A percentile compares a stretch with the other conserved stretches of the same genome.
Conservation (phyloP, 352 stramenopile species). For the Globisporangium sylvaticum region DNA sequence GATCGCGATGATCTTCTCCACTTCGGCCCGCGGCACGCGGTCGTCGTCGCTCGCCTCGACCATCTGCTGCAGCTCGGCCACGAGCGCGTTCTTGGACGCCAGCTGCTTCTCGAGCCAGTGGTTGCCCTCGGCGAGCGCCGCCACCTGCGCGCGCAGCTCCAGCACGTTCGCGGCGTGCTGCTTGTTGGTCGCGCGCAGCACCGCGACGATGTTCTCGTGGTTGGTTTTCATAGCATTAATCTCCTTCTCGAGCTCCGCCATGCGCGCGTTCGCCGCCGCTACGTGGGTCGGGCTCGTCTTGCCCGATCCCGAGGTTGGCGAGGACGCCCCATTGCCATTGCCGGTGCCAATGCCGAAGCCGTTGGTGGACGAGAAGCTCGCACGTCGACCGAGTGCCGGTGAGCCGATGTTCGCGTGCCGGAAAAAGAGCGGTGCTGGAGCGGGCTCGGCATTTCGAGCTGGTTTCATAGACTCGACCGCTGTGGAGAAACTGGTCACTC, state of each 20-base stretch:
- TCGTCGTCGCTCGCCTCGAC: slow-evolving; percentile 25
- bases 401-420: slow-evolving; percentile 32
- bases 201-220: slow-evolving; percentile 66
- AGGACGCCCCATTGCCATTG: neutral
- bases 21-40: slow-evolving; percentile 29
- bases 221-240: slow-evolving; percentile 58
- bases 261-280: slow-evolving; percentile 18
- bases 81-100: slow-evolving; percentile 47
- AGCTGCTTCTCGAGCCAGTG: slow-evolving; percentile 60
- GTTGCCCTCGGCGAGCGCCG: slow-evolving; percentile 53
- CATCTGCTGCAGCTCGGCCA: slow-evolving; percentile 44
- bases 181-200: slow-evolving; percentile 65
- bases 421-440: slow-evolving; percentile 32
- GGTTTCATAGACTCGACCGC: slow-evolving; percentile 33
- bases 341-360: neutral
- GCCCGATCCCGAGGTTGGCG: neutral
- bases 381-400: slow-evolving; percentile 28
- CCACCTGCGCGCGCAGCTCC: slow-evolving; percentile 59
- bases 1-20: slow-evolving; percentile 44
- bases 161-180: slow-evolving; percentile 63
- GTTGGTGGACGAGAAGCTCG: slow-evolving; percentile 20
- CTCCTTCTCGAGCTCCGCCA: slow-evolving; percentile 59
- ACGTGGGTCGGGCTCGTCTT: slow-evolving; percentile 6
- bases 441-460: slow-evolving; percentile 6
- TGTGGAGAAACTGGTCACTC: slow-evolving; percentile 12